phyloP scores from a whole-genome alignment of 2,329 filamentous ascomycete genomes.

The Juglanconis sp. region DNA sequence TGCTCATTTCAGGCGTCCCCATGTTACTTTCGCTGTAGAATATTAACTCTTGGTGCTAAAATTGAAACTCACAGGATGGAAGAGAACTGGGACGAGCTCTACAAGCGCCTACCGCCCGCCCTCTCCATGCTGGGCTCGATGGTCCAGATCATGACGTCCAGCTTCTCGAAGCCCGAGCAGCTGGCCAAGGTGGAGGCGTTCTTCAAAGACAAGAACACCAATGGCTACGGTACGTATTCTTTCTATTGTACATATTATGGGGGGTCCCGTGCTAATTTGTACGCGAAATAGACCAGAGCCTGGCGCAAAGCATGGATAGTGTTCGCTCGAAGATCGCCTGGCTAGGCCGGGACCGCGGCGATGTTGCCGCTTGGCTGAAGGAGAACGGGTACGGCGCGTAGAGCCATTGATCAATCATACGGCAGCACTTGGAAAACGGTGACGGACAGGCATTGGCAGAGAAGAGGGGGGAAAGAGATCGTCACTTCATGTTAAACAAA shows the following conservation, averaged over 20 bases:
- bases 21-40: neutral
- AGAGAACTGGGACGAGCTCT: slow-evolving; percentile 81
- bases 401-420: neutral
- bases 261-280: too few species aligned
- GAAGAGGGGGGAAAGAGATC: neutral
- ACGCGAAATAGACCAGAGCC: slow-evolving; percentile 58
- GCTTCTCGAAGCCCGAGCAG: slow-evolving; percentile 76
- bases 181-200: slow-evolving; percentile 74
- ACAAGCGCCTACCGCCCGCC: slow-evolving; percentile 78
- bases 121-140: slow-evolving; percentile 82
- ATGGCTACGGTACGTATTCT: slow-evolving; percentile 30
- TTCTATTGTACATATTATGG: too few species aligned
- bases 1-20: neutral
- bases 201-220: slow-evolving; percentile 79
- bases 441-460: too few species aligned
- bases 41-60: neutral
- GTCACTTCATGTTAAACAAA: neutral
- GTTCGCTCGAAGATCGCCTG: slow-evolving; percentile 82
- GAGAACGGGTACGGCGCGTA: slow-evolving; percentile 29
- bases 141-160: slow-evolving; percentile 76
- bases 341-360: slow-evolving; percentile 71
- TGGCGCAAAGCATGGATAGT: slow-evolving; percentile 85
- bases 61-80: slow-evolving; percentile 47
- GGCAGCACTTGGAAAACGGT: too few species aligned
- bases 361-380: slow-evolving; percentile 52